phyloP scores from a whole-genome alignment of 164 flowering plant genomes.

The Malania oleifera region DNA sequence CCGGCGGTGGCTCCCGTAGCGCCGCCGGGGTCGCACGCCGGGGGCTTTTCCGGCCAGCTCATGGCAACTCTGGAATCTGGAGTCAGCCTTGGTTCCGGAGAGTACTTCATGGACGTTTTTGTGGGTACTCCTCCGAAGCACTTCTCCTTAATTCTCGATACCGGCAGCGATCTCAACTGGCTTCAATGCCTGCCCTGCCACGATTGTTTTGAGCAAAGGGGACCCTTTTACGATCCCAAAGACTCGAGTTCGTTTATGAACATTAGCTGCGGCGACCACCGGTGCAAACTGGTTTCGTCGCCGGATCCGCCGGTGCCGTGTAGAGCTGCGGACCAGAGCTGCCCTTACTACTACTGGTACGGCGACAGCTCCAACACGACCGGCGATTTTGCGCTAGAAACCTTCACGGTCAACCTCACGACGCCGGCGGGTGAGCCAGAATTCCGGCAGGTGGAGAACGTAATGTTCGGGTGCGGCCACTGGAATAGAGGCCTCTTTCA shows the following conservation, averaged over 20 bases:
- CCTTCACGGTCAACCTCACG: slow-evolving; percentile 83
- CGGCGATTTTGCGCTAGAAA: slow-evolving; percentile 82
- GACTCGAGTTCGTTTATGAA: slow-evolving; percentile 49
- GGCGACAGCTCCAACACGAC: slow-evolving; percentile 94
- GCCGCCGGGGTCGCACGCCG: slow-evolving; percentile 18
- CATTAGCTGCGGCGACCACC: slow-evolving; percentile 60
- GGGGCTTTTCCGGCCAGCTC: slow-evolving; percentile 31
- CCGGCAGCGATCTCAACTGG: slow-evolving; percentile 98
- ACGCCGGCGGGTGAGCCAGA: slow-evolving; percentile 34
- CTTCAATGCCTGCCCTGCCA: slow-evolving; percentile 83
- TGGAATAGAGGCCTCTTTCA: slow-evolving; percentile 95
- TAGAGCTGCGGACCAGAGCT: slow-evolving; percentile 45
- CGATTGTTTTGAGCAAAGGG: slow-evolving; percentile 82
- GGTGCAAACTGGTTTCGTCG: slow-evolving; percentile 64
- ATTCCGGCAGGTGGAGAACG: slow-evolving; percentile 51
- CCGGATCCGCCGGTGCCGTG: slow-evolving; percentile 76
- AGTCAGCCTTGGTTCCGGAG: slow-evolving; percentile 86
- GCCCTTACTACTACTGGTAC: slow-evolving; percentile 92
- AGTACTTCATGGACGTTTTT: slow-evolving; percentile 93
- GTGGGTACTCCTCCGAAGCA: slow-evolving; percentile 95
- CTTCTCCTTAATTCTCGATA: slow-evolving; percentile 77
- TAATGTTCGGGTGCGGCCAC: slow-evolving; percentile 98
- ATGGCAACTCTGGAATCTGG: slow-evolving; percentile 86
- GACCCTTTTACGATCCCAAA: slow-evolving; percentile 67
- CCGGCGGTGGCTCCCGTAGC: slow-evolving; percentile 16